Conservation (phyloP, 192 early-diverging fungal species). For the Entomortierella lignicola region DNA sequence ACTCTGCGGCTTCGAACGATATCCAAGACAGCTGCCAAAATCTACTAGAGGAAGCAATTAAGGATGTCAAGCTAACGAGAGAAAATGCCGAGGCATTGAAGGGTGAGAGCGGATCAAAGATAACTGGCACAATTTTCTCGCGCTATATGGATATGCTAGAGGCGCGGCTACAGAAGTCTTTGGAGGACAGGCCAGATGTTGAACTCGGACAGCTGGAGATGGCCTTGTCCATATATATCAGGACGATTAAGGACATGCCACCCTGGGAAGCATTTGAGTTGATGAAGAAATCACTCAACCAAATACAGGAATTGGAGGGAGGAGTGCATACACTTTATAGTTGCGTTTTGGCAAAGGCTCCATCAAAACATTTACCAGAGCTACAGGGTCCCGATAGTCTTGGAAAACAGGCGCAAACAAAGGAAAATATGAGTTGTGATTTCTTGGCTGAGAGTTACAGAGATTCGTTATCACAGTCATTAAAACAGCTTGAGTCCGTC, state of each 20-base stretch:
- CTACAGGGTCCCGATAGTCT: neutral
- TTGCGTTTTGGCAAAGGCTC: neutral
- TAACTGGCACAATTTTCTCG: neutral
- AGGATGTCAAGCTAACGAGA: neutral
- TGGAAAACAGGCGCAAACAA: neutral
- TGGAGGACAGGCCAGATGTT: neutral
- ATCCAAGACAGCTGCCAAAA: neutral
- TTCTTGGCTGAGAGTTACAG: constrained; percentile 6
- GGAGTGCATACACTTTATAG: constrained; percentile 6
- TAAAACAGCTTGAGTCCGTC: neutral
- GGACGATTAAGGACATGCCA: constrained; percentile 5
- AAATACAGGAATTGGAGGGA: neutral
- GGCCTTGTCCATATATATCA: neutral
- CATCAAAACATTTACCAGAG: neutral
- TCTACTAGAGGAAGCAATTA: neutral
- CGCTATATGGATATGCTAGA: neutral
- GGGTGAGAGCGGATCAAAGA: neutral
- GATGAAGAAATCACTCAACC: neutral
- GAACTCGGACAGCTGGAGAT: constrained; percentile 13
- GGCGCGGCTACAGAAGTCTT: neutral
- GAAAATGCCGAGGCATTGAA: too few relatives aligned
- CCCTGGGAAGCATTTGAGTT: neutral
- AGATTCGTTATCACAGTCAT: constrained; percentile 6
- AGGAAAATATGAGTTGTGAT: neutral
- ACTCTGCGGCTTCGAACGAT: neutral